Base-by-base conservation (phyloP, 1,284 basidiomycete species). In the Uromyces viciae-fabae region DNA sequence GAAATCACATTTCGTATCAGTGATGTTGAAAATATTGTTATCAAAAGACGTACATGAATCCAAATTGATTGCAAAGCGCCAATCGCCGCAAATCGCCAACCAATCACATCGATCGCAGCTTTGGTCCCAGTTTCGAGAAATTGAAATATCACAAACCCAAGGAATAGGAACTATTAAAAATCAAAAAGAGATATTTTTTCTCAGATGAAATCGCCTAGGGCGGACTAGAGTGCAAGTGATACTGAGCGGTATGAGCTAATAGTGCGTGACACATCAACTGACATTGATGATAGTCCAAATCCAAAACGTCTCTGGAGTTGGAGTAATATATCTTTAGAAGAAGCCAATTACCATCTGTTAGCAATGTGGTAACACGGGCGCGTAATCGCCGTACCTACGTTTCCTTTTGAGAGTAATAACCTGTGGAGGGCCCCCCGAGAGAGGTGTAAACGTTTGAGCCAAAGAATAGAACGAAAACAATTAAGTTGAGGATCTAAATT, bases 1-100 rank as follows among this genome's bases (percentile, higher is more conserved):
- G 36, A n/a, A n/a, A n/a, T n/a, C n/a, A n/a, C n/a, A n/a, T n/a
- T n/a, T n/a, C n/a, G n/a, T 56, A 5, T 31, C 80, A 81, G 17
- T 79, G 81, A 42, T 78, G 56, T 72, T 82, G 78, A 0, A 82
- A 60, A 22, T 33, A 4, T 19, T n/a, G 1, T 14, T 14, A 33
- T 7, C 19, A 64, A 25, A 38, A 15, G 60, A 73, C 71, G 71
- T 33, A 83, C 77, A 46, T 81, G 81, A 46, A 82, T 82, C 80
- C 83, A 85, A 84, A 86, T 76, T 7, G 83, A 82, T 82, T 85
- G 85, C n/a, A 85, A 75, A 15, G 85, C 43, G 14, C 82, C 84
- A 42, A 87, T 83, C 40, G 85, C 82, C 11, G 86, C 85, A 82
- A 88, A 86, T 22, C 86, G 81, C 86, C 86, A 88, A 25, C 86